Conservation (phyloP, 2,329 filamentous ascomycete genomes). For the Neonectria sp. region DNA sequence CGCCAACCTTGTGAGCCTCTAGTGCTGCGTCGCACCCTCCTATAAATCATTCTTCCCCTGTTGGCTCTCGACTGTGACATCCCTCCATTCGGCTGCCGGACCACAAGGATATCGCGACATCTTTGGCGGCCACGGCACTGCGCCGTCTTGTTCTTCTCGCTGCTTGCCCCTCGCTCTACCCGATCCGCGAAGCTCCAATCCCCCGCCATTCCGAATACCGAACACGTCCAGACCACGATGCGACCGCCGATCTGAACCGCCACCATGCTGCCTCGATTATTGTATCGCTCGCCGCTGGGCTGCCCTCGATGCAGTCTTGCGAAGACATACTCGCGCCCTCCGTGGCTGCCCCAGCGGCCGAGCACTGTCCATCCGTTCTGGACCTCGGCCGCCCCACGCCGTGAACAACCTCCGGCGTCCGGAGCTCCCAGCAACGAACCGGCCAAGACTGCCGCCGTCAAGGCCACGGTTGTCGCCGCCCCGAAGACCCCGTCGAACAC, state of each 20-base stretch:
- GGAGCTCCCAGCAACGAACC: conserved; percentile 37
- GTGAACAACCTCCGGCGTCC: conserved; percentile 45
- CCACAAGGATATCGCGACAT: conserved; percentile 24
- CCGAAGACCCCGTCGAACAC: conserved; percentile 39
- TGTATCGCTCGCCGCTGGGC: conserved; percentile 51
- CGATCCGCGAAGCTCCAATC: conserved; percentile 19
- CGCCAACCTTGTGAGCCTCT: conserved; percentile 38
- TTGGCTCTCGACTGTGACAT: background rate
- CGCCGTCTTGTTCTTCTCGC: conserved; percentile 33
- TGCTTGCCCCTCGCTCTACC: conserved; percentile 28
- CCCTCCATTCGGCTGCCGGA: conserved; percentile 30
- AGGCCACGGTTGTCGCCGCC: conserved; percentile 37
- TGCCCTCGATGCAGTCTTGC: conserved; percentile 51
- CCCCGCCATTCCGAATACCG: conserved; percentile 45
- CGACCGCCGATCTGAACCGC: conserved; percentile 43
- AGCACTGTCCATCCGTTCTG: conserved; percentile 49
- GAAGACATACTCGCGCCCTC: conserved; percentile 44
- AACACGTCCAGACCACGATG: conserved; percentile 43
- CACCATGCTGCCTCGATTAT: conserved; percentile 56
- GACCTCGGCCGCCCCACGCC: conserved; percentile 50
- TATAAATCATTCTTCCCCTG: conserved; percentile 25
- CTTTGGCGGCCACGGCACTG: conserved; percentile 37
- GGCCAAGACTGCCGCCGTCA: conserved; percentile 37
- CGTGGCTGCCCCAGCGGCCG: conserved; percentile 49
- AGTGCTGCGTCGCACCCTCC: conserved; percentile 29